Percentiles rank a stretch among this genome's conserved stretches.
Conservation (phyloP, 345 rosid genomes). For the Eucalyptus camaldulensis region DNA sequence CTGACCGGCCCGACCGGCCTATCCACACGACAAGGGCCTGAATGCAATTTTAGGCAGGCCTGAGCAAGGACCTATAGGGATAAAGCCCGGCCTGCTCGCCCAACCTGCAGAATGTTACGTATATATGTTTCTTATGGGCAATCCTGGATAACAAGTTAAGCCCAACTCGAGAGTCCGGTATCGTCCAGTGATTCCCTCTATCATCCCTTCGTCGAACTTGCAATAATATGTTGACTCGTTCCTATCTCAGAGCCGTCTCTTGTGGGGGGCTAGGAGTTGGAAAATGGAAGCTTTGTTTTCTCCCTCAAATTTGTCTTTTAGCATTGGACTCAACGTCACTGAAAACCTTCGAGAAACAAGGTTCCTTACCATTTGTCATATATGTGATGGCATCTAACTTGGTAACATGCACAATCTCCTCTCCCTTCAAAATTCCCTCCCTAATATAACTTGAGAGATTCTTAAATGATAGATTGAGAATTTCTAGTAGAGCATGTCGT, state of each 20-base stretch:
- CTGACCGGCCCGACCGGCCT: not conserved
- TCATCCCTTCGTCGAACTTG: not conserved
- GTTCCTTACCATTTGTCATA: not conserved
- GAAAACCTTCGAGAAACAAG: not conserved
- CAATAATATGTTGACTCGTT: not conserved
- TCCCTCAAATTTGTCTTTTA: not conserved
- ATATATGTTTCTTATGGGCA: not conserved
- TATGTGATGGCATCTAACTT: not conserved
- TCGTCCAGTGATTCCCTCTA: not conserved
- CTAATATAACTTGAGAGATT: not conserved
- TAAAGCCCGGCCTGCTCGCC: not conserved
- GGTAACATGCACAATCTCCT: not conserved
- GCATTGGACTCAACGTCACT: not conserved
- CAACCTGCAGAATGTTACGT: not conserved
- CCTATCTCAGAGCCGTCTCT: not conserved
- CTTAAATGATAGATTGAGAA: not conserved
- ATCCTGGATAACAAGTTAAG: not conserved
- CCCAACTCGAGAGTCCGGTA: not conserved
- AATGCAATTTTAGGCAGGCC: not conserved
- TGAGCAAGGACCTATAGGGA: not conserved
- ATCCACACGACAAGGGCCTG: not conserved
- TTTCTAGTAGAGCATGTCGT: rapidly evolving
- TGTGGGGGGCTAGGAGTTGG: not conserved
- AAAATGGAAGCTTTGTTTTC: not conserved
- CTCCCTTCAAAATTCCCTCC: not conserved